Conservation (phyloP, 768 basidiomycete genomes). For the Wakefieldia striispora region DNA sequence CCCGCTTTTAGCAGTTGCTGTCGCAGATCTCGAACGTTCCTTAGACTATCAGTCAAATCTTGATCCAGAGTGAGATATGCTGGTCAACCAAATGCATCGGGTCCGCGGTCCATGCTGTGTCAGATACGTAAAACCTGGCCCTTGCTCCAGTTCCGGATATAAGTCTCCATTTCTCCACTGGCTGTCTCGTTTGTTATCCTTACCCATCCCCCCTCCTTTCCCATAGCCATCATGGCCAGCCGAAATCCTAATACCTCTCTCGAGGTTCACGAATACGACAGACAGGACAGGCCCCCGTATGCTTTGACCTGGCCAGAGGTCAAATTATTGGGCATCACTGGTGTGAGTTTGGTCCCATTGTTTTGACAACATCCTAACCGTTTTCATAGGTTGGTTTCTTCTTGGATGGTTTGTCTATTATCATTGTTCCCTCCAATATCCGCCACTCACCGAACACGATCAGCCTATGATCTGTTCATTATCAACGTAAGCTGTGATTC, state of each 20-base stretch:
- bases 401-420: constrained; percentile 53
- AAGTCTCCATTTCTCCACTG: too few relatives aligned
- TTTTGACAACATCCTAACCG: neutral
- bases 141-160: too few relatives aligned
- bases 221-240: constrained; percentile 9
- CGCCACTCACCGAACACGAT: constrained; percentile 4
- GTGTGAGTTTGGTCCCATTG: constrained; percentile 37
- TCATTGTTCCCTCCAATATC: neutral
- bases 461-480: constrained; percentile 70
- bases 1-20: too few relatives aligned
- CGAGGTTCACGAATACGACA: constrained; percentile 29
- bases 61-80: too few relatives aligned
- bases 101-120: too few relatives aligned
- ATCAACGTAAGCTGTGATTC: constrained; percentile 52
- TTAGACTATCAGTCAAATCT: too few relatives aligned
- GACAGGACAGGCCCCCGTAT: constrained; percentile 36
- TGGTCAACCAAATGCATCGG: too few relatives aligned
- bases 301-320: constrained; percentile 45
- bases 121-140: too few relatives aligned
- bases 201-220: neutral
- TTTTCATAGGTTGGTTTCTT: constrained; percentile 60
- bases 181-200: neutral
- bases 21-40: too few relatives aligned
- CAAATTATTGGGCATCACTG: constrained; percentile 61
- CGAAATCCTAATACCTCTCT: constrained; percentile 13